A percentile compares a stretch with the other conserved stretches of the same genome.
phyloP scores from a whole-genome alignment of 2,329 filamentous ascomycete genomes.

The Aspergillus latus region DNA sequence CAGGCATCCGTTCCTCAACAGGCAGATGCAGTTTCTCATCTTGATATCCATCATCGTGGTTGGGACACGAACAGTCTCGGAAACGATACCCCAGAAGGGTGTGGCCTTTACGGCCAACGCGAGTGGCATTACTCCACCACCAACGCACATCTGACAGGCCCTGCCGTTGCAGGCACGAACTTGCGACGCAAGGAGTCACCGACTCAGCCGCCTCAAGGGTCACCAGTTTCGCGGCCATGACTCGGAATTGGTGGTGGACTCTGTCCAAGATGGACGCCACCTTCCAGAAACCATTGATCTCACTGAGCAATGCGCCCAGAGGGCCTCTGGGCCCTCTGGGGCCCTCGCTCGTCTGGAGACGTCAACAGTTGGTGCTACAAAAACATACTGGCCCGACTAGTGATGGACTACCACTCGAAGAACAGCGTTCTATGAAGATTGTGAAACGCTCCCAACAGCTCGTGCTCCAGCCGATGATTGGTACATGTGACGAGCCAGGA shows the following conservation, averaged over 20 bases:
- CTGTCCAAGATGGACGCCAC: not conserved
- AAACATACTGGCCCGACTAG: not conserved
- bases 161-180: conserved; percentile 1
- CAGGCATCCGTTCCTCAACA: conserved; percentile 11
- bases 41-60: not conserved
- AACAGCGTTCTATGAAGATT: conserved; percentile 2
- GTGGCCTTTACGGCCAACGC: conserved; percentile 4
- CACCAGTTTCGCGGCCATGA: not conserved
- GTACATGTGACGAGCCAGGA: conserved; percentile 8
- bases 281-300: not conserved
- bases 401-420: not conserved
- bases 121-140: conserved; percentile 9
- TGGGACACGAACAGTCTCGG: not conserved
- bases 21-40: conserved; percentile 7
- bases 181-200: conserved; percentile 10
- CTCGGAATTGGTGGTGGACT: not conserved
- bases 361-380: not conserved
- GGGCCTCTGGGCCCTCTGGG: not conserved
- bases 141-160: not conserved
- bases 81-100: conserved; percentile 11
- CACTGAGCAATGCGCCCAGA: too few relatives aligned
- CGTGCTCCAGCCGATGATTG: conserved; percentile 4
- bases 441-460: conserved; percentile 9
- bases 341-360: not conserved
- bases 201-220: not conserved